Base-by-base conservation (phyloP, 2,329 filamentous ascomycete genomes). In the Penicillium sp. region DNA sequence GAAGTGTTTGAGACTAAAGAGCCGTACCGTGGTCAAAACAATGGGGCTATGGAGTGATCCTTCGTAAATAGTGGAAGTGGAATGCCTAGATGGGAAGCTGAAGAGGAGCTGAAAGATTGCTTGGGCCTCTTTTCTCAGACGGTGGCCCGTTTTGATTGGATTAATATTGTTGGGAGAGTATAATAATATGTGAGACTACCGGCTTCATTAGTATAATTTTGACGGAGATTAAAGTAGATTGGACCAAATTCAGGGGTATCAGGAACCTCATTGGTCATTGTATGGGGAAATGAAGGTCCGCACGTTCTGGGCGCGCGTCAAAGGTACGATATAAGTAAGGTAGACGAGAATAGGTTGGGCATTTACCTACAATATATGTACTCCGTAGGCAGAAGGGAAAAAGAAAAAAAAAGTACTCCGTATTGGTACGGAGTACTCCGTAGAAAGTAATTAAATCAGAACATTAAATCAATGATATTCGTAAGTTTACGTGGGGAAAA, bases 261-360 rank as follows among this genome's bases (percentile, higher is more conserved):
- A 27, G 10, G 6, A 31, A 37, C 21, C 55, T 35, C 40, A 43
- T 35, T 51, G 56, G 52, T 37, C 50, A 43, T 43, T 47, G 12
- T 33, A 40, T 57, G 54, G 46, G 57, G 31, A 43, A 51, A 52
- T 49, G 50, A 53, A 53, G 58, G 56, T 46, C 59, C 58, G 58
- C 60, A 64, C 58, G 60, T 61, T 64, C 53, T 64, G 48, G 51
- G 50, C 56, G 49, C 55, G 48, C 38, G 21, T 45, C 29, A 37
- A 31, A 27, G 25, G 25, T 21, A 15, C 49, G 4, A 15, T 33
- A 33, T n/a, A n/a, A 33, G 15, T 37, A n/a, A 35, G 8, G 17
- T n/a, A 31, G 49, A 45, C 2, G 21, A 23, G 50, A 46, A 45
- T 35, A 45, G 38, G 21, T 46, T 37, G 50, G 50, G 41, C 21